Conservation (phyloP, 2,329 filamentous ascomycete genomes). For the Zopfia rhizophila region DNA sequence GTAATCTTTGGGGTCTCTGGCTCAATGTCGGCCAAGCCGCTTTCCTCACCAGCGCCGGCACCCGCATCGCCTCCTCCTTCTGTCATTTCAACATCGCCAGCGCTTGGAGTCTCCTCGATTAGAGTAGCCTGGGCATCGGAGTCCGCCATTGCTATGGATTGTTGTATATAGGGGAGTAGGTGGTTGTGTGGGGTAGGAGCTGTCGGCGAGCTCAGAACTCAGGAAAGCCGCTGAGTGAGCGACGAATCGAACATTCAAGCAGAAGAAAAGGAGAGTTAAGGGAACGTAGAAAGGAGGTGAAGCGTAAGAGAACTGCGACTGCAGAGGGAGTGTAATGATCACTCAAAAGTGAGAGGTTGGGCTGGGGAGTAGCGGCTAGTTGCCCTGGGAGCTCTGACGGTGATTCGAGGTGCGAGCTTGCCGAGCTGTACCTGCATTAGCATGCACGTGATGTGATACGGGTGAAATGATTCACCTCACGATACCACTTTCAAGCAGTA, state of each 20-base stretch:
- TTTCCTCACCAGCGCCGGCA: conserved; percentile 38
- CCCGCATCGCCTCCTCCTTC: conserved; percentile 36
- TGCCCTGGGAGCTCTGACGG: conserved; percentile 5
- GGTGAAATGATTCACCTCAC: too few species aligned
- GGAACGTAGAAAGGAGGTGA: conserved; percentile 10
- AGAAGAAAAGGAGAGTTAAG: conserved; percentile 4
- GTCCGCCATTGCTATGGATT: conserved; percentile 39
- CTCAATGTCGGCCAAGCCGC: conserved; percentile 56
- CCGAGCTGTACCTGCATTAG: conserved; percentile 18
- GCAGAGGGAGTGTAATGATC: background rate
- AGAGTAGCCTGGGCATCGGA: conserved; percentile 38
- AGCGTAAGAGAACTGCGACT: background rate
- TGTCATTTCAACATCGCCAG: conserved; percentile 63
- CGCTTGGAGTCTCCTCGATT: conserved; percentile 38
- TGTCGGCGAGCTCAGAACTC: background rate
- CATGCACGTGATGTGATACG: conserved; percentile 1
- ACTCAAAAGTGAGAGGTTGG: background rate
- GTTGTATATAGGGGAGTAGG: background rate
- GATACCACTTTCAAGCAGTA: too few species aligned
- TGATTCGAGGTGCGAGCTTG: background rate
- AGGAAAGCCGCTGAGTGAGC: background rate
- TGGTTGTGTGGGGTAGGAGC: background rate
- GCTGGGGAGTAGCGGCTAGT: background rate
- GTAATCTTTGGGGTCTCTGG: conserved; percentile 52
- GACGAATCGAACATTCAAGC: conserved; percentile 2